Base-by-base conservation (phyloP, 2,329 filamentous ascomycete genomes). In the Xylaria sp. region DNA sequence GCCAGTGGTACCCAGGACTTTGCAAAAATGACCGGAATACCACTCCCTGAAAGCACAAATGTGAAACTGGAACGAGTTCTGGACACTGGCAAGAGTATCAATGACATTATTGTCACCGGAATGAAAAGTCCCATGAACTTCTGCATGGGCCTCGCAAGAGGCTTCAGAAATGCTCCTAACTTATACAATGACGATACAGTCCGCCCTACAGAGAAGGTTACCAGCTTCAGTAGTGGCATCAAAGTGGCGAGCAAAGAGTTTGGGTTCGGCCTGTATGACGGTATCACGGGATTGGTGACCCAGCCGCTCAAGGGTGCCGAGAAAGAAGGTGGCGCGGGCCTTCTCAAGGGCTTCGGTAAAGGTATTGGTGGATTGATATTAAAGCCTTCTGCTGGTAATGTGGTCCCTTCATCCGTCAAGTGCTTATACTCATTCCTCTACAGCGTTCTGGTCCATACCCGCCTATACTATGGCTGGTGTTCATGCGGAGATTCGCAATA, bases 121-220 rank as follows among this genome's bases (percentile, higher is more conserved):
- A 79, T 93, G 60, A 90, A 89, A 67, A 87, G 88, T 1, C 92
- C 92, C 0, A 88, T 94, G 80, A 91, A 96, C 71, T 88, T 96
- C 64, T 90, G 90, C 47, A 76, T 96, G 48, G 89, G 89, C 0
- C 75, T 96, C 44, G 89, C 92, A 0, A 89, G 89, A 72, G 92
- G 92, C 0, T 95, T 96, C 71, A 88, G 93, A 70, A 96, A 96
- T 67, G 88, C 90, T 4, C 92, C 92, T 0, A 87, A 84, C 66
- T 77, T 96, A 0, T 96, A 96, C 70, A 89, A 92, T 48, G 92
- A 96, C 68, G 85, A 90, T 1, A 92, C 87, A 1, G 86, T 96
- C 0, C 82, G 90, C 7, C 87, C 88, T n/a, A 78, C 83, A 0
- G 88, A 91, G 59, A 91, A 90, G 66, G 89, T 96, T 3, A 92